Conservation (phyloP, 257 asterid species). For the Nicotiana paniculata region DNA sequence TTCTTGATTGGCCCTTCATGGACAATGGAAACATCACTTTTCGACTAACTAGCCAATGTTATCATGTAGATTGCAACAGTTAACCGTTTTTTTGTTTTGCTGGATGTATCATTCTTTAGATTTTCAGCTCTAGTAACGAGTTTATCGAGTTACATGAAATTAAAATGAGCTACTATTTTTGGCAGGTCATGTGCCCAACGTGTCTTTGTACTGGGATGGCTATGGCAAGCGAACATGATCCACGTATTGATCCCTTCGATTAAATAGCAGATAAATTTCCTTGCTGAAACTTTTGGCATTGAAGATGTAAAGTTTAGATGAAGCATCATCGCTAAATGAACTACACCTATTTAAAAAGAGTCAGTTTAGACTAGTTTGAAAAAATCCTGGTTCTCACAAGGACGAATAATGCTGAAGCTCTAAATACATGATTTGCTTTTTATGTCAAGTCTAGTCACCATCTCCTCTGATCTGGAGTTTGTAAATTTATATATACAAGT, state of each 20-base stretch:
- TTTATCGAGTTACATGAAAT: not conserved
- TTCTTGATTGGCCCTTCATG: not conserved
- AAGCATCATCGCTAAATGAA: not conserved
- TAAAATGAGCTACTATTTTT: constrained; percentile 2
- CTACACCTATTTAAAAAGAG: not conserved
- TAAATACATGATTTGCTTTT: not conserved
- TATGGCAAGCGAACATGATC: constrained; percentile 95
- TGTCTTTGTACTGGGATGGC: constrained; percentile 99
- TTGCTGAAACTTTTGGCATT: not conserved
- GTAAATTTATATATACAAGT: not conserved
- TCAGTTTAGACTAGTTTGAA: not conserved
- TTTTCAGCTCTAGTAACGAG: not conserved
- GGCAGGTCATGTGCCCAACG: constrained; percentile 95
- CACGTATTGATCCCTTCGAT: constrained; percentile 88
- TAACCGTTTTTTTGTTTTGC: not conserved
- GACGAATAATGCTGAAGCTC: not conserved
- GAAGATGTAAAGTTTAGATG: not conserved
- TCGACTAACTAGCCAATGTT: not conserved
- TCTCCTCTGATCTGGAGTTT: not conserved
- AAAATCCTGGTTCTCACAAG: not conserved
- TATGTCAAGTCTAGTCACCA: not conserved
- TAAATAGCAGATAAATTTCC: constrained; percentile 7
- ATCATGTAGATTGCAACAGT: not conserved
- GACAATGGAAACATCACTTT: not conserved
- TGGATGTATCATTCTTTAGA: not conserved